A percentile compares a stretch with the other conserved stretches of the same genome.
Evolutionary conservation across 768 basidiomycete species (phyloP).

Genomic region (Phallus indusiatus): DNA sequence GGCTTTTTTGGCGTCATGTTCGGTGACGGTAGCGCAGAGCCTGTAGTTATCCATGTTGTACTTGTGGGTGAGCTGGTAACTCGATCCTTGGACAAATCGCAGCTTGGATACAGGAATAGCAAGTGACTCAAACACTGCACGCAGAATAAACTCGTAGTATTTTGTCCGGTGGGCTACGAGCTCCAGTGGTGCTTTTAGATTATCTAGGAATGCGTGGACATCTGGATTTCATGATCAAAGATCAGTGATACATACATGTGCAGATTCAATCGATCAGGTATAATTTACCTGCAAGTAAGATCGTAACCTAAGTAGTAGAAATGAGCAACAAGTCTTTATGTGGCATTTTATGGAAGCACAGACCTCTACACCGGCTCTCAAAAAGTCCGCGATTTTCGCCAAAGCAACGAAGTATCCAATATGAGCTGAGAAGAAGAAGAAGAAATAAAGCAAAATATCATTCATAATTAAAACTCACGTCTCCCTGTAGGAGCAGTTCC

Average conservation of each 20-base stretch:
- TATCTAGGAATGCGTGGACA: slow-evolving; percentile 95
- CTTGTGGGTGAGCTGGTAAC: slow-evolving; percentile 84
- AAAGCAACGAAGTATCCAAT: slow-evolving; percentile 95
- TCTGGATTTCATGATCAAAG: slow-evolving; percentile 34
- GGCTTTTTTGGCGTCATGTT: slow-evolving; percentile 96
- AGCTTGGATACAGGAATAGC: slow-evolving; percentile 84
- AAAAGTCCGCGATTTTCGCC: slow-evolving; percentile 92
- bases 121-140: slow-evolving; percentile 77
- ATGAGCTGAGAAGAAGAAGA: slow-evolving; percentile 66
- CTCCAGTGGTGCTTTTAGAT: slow-evolving; percentile 90
- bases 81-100: slow-evolving; percentile 79
- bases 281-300: slow-evolving; percentile 64
- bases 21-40: slow-evolving; percentile 82
- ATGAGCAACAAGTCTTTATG: no score
- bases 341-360: slow-evolving; percentile 12
- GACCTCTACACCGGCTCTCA: slow-evolving; percentile 85
- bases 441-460: neutral
- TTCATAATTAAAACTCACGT: slow-evolving; percentile 45
- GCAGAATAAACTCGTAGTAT: slow-evolving; percentile 81
- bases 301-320: slow-evolving; percentile 53
- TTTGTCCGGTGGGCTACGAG: slow-evolving; percentile 80
- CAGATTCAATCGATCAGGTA: no score
- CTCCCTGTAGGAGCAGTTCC: slow-evolving; percentile 91
- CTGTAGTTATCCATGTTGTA: slow-evolving; percentile 95
- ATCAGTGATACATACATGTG: no score